Conservation (phyloP, 2,329 filamentous ascomycete species). For the Penicillium thymicola region DNA sequence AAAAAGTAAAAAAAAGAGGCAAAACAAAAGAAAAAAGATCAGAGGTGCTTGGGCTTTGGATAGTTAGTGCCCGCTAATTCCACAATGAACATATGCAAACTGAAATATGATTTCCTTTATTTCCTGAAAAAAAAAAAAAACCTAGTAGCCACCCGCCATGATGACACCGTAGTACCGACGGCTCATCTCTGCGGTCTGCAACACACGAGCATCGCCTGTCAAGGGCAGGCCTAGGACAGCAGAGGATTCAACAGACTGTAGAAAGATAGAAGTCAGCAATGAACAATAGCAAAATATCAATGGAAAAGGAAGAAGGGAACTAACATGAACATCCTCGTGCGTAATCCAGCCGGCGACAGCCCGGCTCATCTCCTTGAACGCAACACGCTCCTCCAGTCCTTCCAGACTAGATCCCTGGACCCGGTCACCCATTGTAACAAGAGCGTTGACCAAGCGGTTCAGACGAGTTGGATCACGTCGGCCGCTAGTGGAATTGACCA, state of each 20-base stretch:
- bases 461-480: constrained; percentile 42
- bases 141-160: constrained; percentile 50
- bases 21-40: constrained; percentile 1
- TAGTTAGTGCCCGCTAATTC: neutral
- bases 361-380: constrained; percentile 76
- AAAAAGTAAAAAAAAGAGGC: neutral
- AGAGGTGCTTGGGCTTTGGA: neutral
- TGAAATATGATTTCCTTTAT: neutral
- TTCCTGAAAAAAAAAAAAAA: neutral
- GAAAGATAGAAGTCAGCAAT: constrained; percentile 7
- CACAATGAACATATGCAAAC: neutral
- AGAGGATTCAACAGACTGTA: constrained; percentile 35
- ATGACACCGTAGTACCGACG: constrained; percentile 65
- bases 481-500: constrained; percentile 43
- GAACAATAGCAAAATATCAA: neutral
- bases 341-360: constrained; percentile 66
- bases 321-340: constrained; percentile 58
- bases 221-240: constrained; percentile 47
- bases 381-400: constrained; percentile 62
- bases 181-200: constrained; percentile 68
- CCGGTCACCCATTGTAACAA: constrained; percentile 41
- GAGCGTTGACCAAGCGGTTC: constrained; percentile 48
- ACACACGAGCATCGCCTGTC: constrained; percentile 68
- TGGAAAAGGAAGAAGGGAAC: constrained; percentile 23
- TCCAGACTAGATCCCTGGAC: constrained; percentile 51